These are phyloP conservation scores for Metarhizium album DNA, from an alignment of 2,329 filamentous ascomycete species.

Conservation along the genomic window DNA sequence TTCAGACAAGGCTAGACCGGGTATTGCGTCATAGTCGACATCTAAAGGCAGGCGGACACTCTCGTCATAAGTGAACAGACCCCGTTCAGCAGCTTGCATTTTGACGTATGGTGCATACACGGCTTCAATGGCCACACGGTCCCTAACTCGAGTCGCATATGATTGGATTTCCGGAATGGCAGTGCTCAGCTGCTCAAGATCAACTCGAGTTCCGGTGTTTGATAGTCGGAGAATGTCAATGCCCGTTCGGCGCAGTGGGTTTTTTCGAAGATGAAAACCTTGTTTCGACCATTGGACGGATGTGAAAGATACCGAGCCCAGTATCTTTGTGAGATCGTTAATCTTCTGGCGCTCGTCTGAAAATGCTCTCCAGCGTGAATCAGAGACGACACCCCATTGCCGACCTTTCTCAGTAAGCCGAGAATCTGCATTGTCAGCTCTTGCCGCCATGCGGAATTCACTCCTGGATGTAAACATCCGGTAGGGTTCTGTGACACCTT, in stretches of 20 bases:
- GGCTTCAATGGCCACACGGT: slow-evolving; percentile 69
- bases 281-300: slow-evolving; percentile 55
- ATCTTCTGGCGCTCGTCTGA: slow-evolving; percentile 56
- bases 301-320: slow-evolving; percentile 48
- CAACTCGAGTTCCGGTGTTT: slow-evolving; percentile 32
- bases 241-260: slow-evolving; percentile 57
- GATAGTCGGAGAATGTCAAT: slow-evolving; percentile 69
- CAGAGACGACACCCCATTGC: slow-evolving; percentile 65
- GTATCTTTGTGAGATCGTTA: slow-evolving; percentile 47
- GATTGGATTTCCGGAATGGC: slow-evolving; percentile 44
- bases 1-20: slow-evolving; percentile 72
- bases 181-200: slow-evolving; percentile 43
- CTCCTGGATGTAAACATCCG: slow-evolving; percentile 96
- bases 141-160: slow-evolving; percentile 49
- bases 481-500: slow-evolving; percentile 93
- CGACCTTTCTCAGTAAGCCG: slow-evolving; percentile 73
- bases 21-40: slow-evolving; percentile 64
- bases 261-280: slow-evolving; percentile 59
- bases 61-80: slow-evolving; percentile 67
- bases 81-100: slow-evolving; percentile 56
- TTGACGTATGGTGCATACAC: slow-evolving; percentile 79
- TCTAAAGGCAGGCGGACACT: slow-evolving; percentile 58
- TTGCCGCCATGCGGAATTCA: slow-evolving; percentile 87
- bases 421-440: slow-evolving; percentile 87
- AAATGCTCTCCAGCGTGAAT: slow-evolving; percentile 66